Base-by-base conservation (phyloP, 2,329 filamentous ascomycete genomes). In the Penicillium sp. region DNA sequence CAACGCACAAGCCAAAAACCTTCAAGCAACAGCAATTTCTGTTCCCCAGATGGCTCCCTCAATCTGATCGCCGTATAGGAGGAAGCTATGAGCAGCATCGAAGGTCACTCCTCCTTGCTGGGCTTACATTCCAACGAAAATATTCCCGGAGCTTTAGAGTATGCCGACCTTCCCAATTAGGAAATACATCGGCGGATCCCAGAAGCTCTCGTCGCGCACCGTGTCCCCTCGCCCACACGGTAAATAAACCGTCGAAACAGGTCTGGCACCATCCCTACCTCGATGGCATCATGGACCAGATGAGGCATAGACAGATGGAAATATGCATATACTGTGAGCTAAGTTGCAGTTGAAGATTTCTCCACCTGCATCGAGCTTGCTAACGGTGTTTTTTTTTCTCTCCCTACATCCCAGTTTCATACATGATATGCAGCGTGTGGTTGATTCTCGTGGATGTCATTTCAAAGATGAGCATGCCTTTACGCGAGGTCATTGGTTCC, bases 141-240 rank as follows among this genome's bases (percentile, higher is more conserved):
- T 49, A 64, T 64, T 58, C 57, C 58, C 65, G 63, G 65, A 67
- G 59, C 40, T 64, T 67, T 59, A 62, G 63, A 35, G 63, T 67
- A 67, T 67, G 65, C 55, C 60, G 60, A 52, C 48, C 48, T 60
- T 40, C 63, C 61, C 45, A 22, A 48, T 56, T 51, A 6, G 61
- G 63, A 13, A 62, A 42, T n/a, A 11, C 11, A 16, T 40, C 35
- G 61, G 30, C 53, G 63, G 63, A 67, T 67, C 65, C 53, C 3
- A 33, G 26, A 28, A 58, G 22, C 13, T 7, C 19, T 35, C 7
- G 53, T 46, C 37, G 38, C 37, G 38, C 51, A 10, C 37, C 37
- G 52, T 54, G 10, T 42, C 19, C 56, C 56, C 35, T 45, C 38
- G 33, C 19, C 11, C 30, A 42, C 19, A n/a, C 35, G 14, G 43